Base-by-base conservation (phyloP, 2,329 filamentous ascomycete genomes). In the Diaporthe eres region DNA sequence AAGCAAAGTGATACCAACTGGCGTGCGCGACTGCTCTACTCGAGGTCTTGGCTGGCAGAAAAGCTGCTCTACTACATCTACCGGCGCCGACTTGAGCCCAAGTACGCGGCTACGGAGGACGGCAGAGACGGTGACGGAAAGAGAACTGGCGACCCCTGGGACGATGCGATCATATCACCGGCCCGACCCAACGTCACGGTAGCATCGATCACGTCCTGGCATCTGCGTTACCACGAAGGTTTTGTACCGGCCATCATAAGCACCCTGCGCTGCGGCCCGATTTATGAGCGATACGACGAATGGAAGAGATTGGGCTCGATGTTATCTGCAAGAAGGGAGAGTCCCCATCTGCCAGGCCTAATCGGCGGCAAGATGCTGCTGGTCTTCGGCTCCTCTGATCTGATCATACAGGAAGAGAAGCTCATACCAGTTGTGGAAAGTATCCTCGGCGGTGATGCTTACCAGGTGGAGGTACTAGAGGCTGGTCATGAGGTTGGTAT, bases 401-500 rank as follows among this genome's bases (percentile, higher is more conserved):
- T 89, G 0, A 90, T 96, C 31, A 90, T 95, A 57, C 84, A 92
- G n/a, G 87, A 87, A 74, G 87, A 91, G 10, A 93, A 95, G 84
- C 84, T 92, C 34, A 84, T 90, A 1, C 87, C 90, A 60, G 94
- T 95, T 82, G 90, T 90, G 3, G 86, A 83, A 13, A 84, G 84
- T 15, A 88, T 89, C 19, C 82, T 95, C 31, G 91, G 92, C 3
- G 83, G 85, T 34, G 90, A 92, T 8, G 86, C 82, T 74, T 87
- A 93, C 4, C 86, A 90, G 74, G 87, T 92, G 68, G 85, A 87
- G 57, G 84, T 90, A 34, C 80, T 94, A 22, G 87, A 90, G 34
- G 92, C 90, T 6, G 93, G 93, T 0, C 94, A 95, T 81, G 93
- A 95, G 80, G 85, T 95, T 76, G 92, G 91, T 1, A 91, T 94